These are phyloP conservation scores for Penicillium goetzii DNA, from an alignment of 495 filamentous ascomycete species.

Conservation along the genomic window DNA sequence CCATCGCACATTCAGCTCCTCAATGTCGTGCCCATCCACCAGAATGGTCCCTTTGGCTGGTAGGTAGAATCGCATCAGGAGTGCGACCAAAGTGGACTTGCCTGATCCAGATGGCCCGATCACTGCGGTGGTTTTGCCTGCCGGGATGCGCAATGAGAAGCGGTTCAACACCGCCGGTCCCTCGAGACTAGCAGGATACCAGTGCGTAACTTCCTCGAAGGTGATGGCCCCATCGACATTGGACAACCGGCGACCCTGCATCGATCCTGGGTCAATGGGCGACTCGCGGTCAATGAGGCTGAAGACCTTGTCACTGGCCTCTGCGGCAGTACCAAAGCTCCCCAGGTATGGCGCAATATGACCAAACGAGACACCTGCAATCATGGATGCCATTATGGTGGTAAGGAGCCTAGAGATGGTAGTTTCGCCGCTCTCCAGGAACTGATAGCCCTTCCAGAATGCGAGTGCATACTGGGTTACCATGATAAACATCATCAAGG, in stretches of 20 bases:
- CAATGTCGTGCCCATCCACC: conserved; percentile 52
- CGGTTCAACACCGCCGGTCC: neutral
- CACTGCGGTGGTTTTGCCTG: conserved; percentile 56
- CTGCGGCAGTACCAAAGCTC: neutral
- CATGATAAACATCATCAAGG: neutral
- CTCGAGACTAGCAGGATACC: neutral
- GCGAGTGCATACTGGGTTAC: neutral
- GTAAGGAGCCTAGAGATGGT: neutral
- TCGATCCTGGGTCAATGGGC: neutral
- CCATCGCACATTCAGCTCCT: conserved; percentile 77
- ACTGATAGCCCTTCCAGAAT: conserved; percentile 1
- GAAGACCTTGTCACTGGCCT: neutral
- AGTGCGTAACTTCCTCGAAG: neutral
- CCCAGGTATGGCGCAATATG: neutral
- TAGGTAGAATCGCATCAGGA: conserved; percentile 66
- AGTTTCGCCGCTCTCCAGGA: neutral
- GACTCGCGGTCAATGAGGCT: neutral
- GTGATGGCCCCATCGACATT: neutral
- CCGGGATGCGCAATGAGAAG: neutral
- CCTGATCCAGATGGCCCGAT: conserved; percentile 64
- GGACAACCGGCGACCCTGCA: neutral
- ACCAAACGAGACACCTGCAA: neutral
- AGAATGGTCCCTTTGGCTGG: conserved; percentile 52
- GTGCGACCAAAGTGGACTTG: conserved; percentile 67
- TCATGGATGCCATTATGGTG: neutral